A percentile compares a stretch with the other conserved stretches of the same genome.
Conservation (phyloP, 2,329 filamentous ascomycete genomes). For the Arthrobotrys iridis region DNA sequence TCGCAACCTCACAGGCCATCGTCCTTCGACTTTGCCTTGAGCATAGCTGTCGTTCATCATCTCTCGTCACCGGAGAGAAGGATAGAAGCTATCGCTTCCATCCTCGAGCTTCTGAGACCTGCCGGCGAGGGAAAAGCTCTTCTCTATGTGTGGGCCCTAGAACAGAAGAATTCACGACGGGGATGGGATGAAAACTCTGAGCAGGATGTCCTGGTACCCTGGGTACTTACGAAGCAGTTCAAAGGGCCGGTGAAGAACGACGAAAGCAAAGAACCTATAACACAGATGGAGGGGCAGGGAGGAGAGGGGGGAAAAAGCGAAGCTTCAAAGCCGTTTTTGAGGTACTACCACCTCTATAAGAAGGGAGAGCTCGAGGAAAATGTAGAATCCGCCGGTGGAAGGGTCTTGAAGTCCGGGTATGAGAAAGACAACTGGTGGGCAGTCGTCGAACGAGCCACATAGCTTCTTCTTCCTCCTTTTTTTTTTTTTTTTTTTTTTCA, state of each 20-base stretch:
- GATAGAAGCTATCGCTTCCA: constrained; percentile 74
- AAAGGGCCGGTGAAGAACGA: neutral
- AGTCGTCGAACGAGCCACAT: constrained; percentile 65
- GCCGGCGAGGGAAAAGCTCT: constrained; percentile 67
- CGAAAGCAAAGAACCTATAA: constrained; percentile 2
- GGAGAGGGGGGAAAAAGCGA: constrained; percentile 56
- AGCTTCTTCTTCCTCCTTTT: too few species aligned
- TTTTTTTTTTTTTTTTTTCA: too few species aligned
- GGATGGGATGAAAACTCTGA: constrained; percentile 86
- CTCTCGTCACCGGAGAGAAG: constrained; percentile 80
- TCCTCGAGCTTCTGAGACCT: constrained; percentile 73
- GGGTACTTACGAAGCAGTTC: constrained; percentile 72
- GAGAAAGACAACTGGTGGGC: constrained; percentile 99
- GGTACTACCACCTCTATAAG: constrained; percentile 93
- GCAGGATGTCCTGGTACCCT: constrained; percentile 95
- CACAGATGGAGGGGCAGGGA: constrained; percentile 56
- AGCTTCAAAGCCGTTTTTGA: constrained; percentile 71
- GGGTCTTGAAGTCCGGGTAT: constrained; percentile 82
- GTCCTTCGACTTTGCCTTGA: constrained; percentile 86
- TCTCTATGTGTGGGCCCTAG: constrained; percentile 94
- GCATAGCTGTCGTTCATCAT: constrained; percentile 94
- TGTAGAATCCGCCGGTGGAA: constrained; percentile 76
- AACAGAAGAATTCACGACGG: constrained; percentile 84
- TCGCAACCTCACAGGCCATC: constrained; percentile 77
- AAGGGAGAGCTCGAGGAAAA: constrained; percentile 87